Conservation (phyloP, 306 rosid species). For the Inga laurina region DNA sequence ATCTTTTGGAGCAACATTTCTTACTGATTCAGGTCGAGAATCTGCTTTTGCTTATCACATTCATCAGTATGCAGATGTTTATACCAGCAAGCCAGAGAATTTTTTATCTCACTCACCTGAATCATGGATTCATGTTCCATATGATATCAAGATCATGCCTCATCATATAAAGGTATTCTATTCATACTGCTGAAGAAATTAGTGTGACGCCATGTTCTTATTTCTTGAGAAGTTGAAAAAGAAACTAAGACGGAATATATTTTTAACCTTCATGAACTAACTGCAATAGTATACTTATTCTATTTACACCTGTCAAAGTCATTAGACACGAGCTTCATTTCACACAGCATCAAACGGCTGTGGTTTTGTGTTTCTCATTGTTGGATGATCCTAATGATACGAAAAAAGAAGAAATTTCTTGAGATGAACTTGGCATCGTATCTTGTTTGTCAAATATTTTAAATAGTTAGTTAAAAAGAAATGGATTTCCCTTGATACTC, state of each 20-base stretch:
- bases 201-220: background rate
- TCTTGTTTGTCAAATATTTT: no score
- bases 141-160: slow-evolving; percentile 94
- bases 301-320: background rate
- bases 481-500: no score
- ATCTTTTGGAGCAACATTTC: slow-evolving; percentile 91
- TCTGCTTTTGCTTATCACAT: slow-evolving; percentile 94
- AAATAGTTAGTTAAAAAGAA: no score
- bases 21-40: slow-evolving; percentile 90
- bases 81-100: slow-evolving; percentile 97
- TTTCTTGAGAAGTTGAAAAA: slow-evolving; percentile 21
- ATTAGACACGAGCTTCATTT: background rate
- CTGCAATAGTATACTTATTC: background rate
- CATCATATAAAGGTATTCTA: slow-evolving; percentile 87
- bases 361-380: background rate
- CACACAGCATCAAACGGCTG: background rate
- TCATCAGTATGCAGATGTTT: slow-evolving; percentile 97
- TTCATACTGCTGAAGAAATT: background rate
- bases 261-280: background rate
- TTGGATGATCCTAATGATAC: background rate
- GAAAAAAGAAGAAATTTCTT: no score
- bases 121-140: slow-evolving; percentile 95
- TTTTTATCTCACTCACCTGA: slow-evolving; percentile 80
- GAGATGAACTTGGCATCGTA: no score
- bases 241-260: background rate